Evolutionary conservation across 805 yeast genomes (phyloP), one percentile per base, ranked within the genome.

Genomic region (Myxozyma monticola): DNA sequence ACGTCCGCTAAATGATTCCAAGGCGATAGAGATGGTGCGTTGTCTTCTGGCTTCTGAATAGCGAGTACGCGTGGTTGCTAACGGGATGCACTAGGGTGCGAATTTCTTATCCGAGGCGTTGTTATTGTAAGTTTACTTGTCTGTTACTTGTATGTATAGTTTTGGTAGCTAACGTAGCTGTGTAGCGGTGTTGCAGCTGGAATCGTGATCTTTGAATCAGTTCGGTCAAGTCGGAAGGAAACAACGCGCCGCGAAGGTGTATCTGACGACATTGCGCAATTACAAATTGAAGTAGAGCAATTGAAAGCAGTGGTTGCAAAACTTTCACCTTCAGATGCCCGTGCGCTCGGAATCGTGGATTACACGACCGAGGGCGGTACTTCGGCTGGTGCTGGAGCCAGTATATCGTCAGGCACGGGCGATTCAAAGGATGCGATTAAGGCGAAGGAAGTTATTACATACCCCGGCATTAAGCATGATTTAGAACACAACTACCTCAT

Each of bases 1-100:
- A 7, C 76, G 95, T 41, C 95, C 95, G 0, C 74, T 88, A 64
- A 87, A 86, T 64, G 95, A 87, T 59, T 79, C 81, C 10, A 83
- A 80, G 62, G 96, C 96, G 31, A 77, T 88, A 37, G 93, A 88
- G 51, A 80, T 76, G 51, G 55, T 49, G 35, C 2, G 53, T 29
- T 20, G 15, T 21, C 15, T 22, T 4, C 26, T 42, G 18, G 7
- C 20, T n/a, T 7, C 15, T n/a, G 37, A 9, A 9, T 7, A 8
- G 20, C 7, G 20, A 8, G 9, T 17, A 35, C 4, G 20, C 38
- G 5, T 35, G 10, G 14, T 15, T 17, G 6, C 24, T n/a, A 30
- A 22, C 6, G 8, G 12, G 25, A 15, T 24, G 18, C n/a, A 14
- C 9, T 24, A 51, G 57, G 96, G 95, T 1, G 93, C 95, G 37